phyloP scores from a whole-genome alignment of 2,329 filamentous ascomycete genomes.

The Penicillium sp. region DNA sequence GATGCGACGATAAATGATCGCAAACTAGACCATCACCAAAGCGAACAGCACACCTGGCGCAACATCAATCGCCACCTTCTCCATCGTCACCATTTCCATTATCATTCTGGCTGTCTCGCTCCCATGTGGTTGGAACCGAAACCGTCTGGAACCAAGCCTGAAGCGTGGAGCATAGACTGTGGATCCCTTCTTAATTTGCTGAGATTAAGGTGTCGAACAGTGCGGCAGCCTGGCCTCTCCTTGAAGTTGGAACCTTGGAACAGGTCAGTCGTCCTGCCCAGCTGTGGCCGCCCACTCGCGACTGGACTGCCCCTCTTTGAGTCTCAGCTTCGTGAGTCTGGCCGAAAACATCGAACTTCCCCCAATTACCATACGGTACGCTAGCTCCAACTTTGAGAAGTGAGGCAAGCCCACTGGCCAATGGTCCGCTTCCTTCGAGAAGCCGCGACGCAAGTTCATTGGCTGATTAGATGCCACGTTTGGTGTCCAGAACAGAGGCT shows the following conservation, averaged over 20 bases:
- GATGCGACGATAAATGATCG: neutral
- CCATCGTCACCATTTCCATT: neutral
- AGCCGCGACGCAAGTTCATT: slow-evolving; percentile 18
- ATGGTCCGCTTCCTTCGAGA: slow-evolving; percentile 30
- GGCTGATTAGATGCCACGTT: slow-evolving; percentile 27
- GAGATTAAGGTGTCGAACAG: slow-evolving; percentile 12
- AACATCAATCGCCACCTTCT: neutral
- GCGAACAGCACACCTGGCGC: neutral
- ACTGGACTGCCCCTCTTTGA: no score
- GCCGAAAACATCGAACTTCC: neutral
- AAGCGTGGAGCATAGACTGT: neutral
- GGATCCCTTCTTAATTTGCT: slow-evolving; percentile 10
- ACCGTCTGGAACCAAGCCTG: neutral
- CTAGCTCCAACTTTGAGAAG: slow-evolving; percentile 20
- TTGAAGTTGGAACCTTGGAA: neutral
- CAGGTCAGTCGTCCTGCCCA: neutral
- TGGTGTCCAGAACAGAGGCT: slow-evolving; percentile 15
- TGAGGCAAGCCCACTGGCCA: slow-evolving; percentile 34
- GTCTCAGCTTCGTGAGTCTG: no score
- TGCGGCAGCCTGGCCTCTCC: neutral
- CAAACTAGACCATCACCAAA: neutral
- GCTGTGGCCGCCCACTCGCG: no score
- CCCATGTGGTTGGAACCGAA: neutral
- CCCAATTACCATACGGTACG: neutral
- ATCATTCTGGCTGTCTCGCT: no score